Evolutionary conservation across 2,329 filamentous ascomycete genomes (phyloP), one percentile per base, ranked within the genome.

Genomic region (Xylariaceae sp.): DNA sequence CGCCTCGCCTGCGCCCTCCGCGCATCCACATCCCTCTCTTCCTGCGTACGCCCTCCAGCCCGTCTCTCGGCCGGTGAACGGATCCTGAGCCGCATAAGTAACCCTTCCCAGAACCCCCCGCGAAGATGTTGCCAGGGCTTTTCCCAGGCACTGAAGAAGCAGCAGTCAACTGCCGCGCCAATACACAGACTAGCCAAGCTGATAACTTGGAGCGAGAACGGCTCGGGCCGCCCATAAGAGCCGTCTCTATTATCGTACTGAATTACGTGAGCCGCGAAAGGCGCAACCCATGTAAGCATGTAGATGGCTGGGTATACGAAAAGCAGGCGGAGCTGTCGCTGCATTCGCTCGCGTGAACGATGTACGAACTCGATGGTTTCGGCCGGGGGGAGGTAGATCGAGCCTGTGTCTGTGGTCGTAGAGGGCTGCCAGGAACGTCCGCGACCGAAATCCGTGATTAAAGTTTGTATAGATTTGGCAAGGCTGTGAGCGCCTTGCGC

Each of bases 251-350:
- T 57, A 47, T 71, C 68, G 62, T 81, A 85, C 39, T 71, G 72
- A 37, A 81, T 63, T 37, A 80, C 69, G 58, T 89, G 83, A 2
- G 71, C 71, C 2, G 82, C 65, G 52, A 89, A 87, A 0, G 87
- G 86, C 7, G 86, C 64, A 3, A 85, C 64, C 87, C 87, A 91
- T 50, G 87, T 78, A 4, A 78, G 62, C 16, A 86, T 71, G 61
- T 91, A 90, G 3, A 85, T 74, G 15, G 83, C 59, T 0, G 87
- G 87, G 59, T 91, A 91, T 36, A 89, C 79, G 63, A 90, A 88
- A 15, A 89, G 71, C 22, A 85, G 74, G 24, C 83, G 77, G 2
- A 89, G 71, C 54, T 89, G 85, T 9, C 81, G 76, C 34, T 77
- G 74, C 44, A 87, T 81, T 43, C 74, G 76, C 13, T 73, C 66